phyloP scores from a whole-genome alignment of 352 stramenopile genomes.

The Globisporangium megalacanthum region DNA sequence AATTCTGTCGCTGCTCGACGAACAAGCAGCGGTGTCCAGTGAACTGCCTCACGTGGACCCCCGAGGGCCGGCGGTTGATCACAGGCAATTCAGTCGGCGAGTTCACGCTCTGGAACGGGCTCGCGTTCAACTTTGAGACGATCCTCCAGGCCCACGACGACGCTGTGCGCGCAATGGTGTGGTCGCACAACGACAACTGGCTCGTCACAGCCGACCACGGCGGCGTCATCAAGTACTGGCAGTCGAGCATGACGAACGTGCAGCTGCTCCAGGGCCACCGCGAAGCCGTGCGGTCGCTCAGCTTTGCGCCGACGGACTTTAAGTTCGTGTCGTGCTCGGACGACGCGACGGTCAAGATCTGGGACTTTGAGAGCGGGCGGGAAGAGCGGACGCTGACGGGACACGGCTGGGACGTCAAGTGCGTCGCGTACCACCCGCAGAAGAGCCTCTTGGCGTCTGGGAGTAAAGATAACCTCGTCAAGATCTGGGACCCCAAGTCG shows the following conservation, averaged over 20 bases:
- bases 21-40: constrained; percentile 91
- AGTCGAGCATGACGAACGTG: constrained; percentile 88
- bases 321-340: constrained; percentile 98
- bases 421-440: constrained; percentile 94
- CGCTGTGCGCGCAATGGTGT: constrained; percentile 87
- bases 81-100: constrained; percentile 96
- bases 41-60: constrained; percentile 94
- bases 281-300: constrained; percentile 92
- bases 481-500: constrained; percentile 97
- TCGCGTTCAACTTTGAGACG: constrained; percentile 97
- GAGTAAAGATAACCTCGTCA: constrained; percentile 97
- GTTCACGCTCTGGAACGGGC: constrained; percentile 97
- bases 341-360: constrained; percentile 94
- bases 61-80: constrained; percentile 91
- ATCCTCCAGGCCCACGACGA: constrained; percentile 92
- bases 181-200: constrained; percentile 89
- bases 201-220: constrained; percentile 88
- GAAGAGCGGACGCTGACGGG: constrained; percentile 94
- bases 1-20: constrained; percentile 84
- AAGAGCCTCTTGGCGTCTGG: constrained; percentile 93
- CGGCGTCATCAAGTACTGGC: constrained; percentile 91
- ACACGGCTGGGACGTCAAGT: constrained; percentile 98
- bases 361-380: constrained; percentile 86
- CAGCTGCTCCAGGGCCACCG: constrained; percentile 81
- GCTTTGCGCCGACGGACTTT: constrained; percentile 95